Conservation (phyloP, 2,329 filamentous ascomycete genomes). For the Stemphylium beticola region DNA sequence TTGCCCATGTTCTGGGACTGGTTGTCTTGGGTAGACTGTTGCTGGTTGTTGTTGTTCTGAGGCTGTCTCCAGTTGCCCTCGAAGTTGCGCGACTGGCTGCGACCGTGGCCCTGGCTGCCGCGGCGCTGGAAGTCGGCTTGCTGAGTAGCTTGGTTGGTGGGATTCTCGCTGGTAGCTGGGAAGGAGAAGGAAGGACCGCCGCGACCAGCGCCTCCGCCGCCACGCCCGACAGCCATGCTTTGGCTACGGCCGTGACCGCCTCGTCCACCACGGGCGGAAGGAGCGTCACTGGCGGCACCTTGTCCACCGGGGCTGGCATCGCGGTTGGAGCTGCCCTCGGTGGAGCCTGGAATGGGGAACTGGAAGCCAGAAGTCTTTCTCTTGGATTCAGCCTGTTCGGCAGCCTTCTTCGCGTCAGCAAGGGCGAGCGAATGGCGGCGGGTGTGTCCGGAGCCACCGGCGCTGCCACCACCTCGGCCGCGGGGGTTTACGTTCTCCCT, state of each 20-base stretch:
- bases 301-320: slow-evolving; percentile 62
- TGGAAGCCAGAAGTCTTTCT: slow-evolving; percentile 92
- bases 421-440: slow-evolving; percentile 93
- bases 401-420: slow-evolving; percentile 96
- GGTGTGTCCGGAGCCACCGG: slow-evolving; percentile 77
- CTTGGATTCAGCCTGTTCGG: slow-evolving; percentile 95
- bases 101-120: slow-evolving; percentile 78
- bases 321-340: slow-evolving; percentile 63
- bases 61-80: slow-evolving; percentile 98
- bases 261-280: slow-evolving; percentile 50
- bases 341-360: slow-evolving; percentile 76
- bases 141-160: slow-evolving; percentile 51
- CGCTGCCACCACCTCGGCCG: slow-evolving; percentile 73
- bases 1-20: slow-evolving; percentile 62
- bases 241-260: slow-evolving; percentile 78
- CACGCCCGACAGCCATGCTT: slow-evolving; percentile 80
- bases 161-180: slow-evolving; percentile 59
- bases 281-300: slow-evolving; percentile 36
- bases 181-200: slow-evolving; percentile 78
- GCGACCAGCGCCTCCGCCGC: slow-evolving; percentile 65
- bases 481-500: slow-evolving; percentile 73
- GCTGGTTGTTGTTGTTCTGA: slow-evolving; percentile 54
- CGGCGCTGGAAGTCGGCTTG: slow-evolving; percentile 74
- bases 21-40: slow-evolving; percentile 56
- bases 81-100: slow-evolving; percentile 89